Evolutionary conservation across 768 basidiomycete species (phyloP).

Genomic region (Terana coerulea): DNA sequence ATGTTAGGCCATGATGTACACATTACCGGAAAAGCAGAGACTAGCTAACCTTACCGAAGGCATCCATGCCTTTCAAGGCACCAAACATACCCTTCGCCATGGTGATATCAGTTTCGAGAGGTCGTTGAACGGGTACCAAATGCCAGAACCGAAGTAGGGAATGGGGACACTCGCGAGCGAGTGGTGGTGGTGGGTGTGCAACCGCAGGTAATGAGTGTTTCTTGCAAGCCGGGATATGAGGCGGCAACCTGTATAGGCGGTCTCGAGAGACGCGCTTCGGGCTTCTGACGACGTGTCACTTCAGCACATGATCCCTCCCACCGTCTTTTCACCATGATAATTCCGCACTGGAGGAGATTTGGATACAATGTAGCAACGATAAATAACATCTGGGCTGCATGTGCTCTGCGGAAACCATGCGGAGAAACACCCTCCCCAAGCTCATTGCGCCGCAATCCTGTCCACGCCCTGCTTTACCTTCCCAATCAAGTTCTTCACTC

Average conservation of each 20-base stretch:
- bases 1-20: no score
- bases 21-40: background rate
- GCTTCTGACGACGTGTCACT: conserved; percentile 16
- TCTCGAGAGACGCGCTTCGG: conserved; percentile 3
- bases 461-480: conserved; percentile 89
- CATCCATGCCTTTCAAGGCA: conserved; percentile 88
- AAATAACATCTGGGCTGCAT: no score
- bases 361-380: no score
- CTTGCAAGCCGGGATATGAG: no score
- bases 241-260: background rate
- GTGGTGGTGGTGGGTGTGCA: background rate
- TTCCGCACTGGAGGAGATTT: no score
- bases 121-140: conserved; percentile 11
- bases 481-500: conserved; percentile 81
- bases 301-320: conserved; percentile 11
- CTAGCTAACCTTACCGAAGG: conserved; percentile 90
- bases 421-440: no score
- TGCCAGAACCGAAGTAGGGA: conserved; percentile 15
- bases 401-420: no score
- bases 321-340: conserved; percentile 9
- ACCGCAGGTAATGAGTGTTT: no score
- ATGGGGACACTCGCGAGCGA: conserved; percentile 12
- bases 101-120: conserved; percentile 14
- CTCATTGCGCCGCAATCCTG: conserved; percentile 36
- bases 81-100: conserved; percentile 80